phyloP scores from a whole-genome alignment of 2,329 filamentous ascomycete genomes.

The Neodidymelliopsis sp. region DNA sequence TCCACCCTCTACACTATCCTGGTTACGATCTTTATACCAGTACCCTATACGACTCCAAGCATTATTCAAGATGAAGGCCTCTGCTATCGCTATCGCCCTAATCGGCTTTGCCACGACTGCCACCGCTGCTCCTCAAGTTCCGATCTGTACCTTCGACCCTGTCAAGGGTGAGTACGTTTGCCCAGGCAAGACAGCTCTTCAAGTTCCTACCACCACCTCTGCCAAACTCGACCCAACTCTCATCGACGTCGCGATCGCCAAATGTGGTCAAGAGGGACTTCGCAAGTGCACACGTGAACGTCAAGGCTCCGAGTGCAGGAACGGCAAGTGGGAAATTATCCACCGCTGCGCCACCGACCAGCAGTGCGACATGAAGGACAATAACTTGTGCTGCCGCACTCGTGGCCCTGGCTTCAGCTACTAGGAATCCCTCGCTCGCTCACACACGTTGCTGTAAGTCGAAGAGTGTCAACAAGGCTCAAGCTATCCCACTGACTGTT shows the following conservation, averaged over 20 bases:
- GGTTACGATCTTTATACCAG: no score
- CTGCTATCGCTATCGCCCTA: conserved; percentile 40
- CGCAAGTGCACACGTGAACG: conserved; percentile 2
- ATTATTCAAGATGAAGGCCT: conserved; percentile 52
- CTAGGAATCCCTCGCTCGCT: not conserved
- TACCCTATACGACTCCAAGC: no score
- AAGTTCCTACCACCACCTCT: not conserved
- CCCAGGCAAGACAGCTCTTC: no score
- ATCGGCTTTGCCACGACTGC: not conserved
- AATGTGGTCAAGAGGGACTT: conserved; percentile 1
- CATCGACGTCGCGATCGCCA: not conserved
- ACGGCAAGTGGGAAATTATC: not conserved
- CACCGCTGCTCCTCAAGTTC: not conserved
- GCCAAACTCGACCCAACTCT: not conserved
- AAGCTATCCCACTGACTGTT: not conserved
- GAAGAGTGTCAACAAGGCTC: not conserved
- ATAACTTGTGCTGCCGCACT: conserved; percentile 3
- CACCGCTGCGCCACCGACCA: conserved; percentile 20
- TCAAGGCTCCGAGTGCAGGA: conserved; percentile 4
- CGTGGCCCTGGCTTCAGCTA: conserved; percentile 1
- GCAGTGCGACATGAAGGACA: conserved; percentile 20
- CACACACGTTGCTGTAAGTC: not conserved
- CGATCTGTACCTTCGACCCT: not conserved
- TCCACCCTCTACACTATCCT: no score
- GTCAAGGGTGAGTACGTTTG: conserved; percentile 3